Percentiles rank a stretch among this genome's conserved stretches.
Evolutionary conservation across 805 yeast genomes (phyloP).

Genomic region (Barnettozyma vustinii): DNA sequence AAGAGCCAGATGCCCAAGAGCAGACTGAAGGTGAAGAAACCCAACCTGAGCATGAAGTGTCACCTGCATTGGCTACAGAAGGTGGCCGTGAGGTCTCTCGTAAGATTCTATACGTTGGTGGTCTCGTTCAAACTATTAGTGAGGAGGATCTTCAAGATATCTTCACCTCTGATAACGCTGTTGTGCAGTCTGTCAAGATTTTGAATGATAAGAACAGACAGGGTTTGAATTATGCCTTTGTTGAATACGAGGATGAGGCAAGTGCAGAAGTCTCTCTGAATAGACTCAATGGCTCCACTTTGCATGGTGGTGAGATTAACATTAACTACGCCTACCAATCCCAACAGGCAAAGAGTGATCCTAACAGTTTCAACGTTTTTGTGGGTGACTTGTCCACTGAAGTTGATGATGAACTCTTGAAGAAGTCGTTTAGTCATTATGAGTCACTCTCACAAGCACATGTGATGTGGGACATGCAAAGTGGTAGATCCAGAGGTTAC

Average conservation of each 20-base stretch:
- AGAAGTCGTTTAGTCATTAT: slow-evolving; percentile 50
- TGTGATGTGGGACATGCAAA: slow-evolving; percentile 97
- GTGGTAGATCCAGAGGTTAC: slow-evolving; percentile 86
- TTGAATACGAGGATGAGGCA: slow-evolving; percentile 57
- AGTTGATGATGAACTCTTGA: slow-evolving; percentile 70
- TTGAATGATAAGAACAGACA: slow-evolving; percentile 69
- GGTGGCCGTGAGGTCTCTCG: slow-evolving; percentile 81
- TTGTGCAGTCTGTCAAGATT: slow-evolving; percentile 60
- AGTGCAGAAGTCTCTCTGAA: slow-evolving; percentile 60
- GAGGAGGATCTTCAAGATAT: slow-evolving; percentile 60
- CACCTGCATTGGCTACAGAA: slow-evolving; percentile 65
- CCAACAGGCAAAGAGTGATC: slow-evolving; percentile 51
- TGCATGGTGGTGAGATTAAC: slow-evolving; percentile 51
- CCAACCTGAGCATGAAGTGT: slow-evolving; percentile 23
- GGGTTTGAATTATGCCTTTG: slow-evolving; percentile 77
- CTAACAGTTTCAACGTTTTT: slow-evolving; percentile 64
- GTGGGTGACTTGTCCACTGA: slow-evolving; percentile 84
- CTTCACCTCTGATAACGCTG: slow-evolving; percentile 51
- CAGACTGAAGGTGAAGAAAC: not conserved
- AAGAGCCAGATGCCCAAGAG: not conserved
- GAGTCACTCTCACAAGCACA: slow-evolving; percentile 72
- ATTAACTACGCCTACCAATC: slow-evolving; percentile 85
- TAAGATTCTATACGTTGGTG: slow-evolving; percentile 73
- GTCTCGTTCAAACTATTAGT: slow-evolving; percentile 55
- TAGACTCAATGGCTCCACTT: slow-evolving; percentile 50